phyloP scores from a whole-genome alignment of 257 asterid genomes.

The Hygrophila difformis region DNA sequence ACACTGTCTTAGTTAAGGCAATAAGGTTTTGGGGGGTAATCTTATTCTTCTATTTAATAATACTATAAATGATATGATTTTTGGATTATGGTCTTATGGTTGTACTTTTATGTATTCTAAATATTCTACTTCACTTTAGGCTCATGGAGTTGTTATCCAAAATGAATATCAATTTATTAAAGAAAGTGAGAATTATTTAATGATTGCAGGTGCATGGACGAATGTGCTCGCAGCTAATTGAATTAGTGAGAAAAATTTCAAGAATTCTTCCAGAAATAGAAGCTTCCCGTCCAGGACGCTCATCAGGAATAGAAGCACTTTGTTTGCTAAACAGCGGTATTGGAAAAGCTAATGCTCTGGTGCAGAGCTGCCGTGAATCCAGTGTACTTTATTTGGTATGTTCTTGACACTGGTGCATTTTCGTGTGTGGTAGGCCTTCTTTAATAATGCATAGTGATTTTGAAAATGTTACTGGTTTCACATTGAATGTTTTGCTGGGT shows the following conservation, averaged over 20 bases:
- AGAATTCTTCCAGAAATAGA: slow-evolving; percentile 57
- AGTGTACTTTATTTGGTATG: slow-evolving; percentile 88
- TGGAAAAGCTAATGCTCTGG: slow-evolving; percentile 48
- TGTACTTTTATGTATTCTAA: neutral
- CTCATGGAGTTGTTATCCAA: neutral
- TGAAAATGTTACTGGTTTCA: no score
- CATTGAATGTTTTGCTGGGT: no score
- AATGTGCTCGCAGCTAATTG: slow-evolving; percentile 58
- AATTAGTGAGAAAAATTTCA: slow-evolving; percentile 31
- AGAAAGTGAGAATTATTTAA: slow-evolving; percentile 9
- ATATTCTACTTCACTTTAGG: neutral
- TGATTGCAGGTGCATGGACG: slow-evolving; percentile 64
- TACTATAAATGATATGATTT: neutral
- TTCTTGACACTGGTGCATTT: slow-evolving; percentile 8
- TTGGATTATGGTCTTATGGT: no score
- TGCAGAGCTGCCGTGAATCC: slow-evolving; percentile 67
- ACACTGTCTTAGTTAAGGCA: neutral
- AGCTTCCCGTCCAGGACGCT: slow-evolving; percentile 76
- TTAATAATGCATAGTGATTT: no score
- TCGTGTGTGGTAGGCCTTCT: neutral
- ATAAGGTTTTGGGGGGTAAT: neutral
- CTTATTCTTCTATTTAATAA: neutral
- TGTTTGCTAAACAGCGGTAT: slow-evolving; percentile 55
- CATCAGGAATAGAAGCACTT: slow-evolving; percentile 74
- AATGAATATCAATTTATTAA: neutral